Base-by-base conservation (phyloP, 768 basidiomycete species). In the Heimioporus sp. region DNA sequence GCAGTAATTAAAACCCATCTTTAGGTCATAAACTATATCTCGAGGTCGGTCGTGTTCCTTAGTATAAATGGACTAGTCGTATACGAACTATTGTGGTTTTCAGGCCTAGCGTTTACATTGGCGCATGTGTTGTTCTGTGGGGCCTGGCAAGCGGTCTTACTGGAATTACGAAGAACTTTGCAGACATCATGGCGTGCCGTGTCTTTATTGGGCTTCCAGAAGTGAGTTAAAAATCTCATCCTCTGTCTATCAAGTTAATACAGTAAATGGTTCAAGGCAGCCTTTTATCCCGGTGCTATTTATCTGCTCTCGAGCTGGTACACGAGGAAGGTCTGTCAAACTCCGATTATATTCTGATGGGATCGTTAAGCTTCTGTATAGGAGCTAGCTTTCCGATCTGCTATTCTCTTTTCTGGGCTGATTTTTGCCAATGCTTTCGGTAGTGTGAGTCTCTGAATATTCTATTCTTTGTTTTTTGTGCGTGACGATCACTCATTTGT, bases 361-460 rank as follows among this genome's bases (percentile, higher is more conserved):
- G 2, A 34, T 20, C 7, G 6, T 49, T 32, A 20, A 3, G 11
- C 45, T 31, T 38, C 24, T 31, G 0, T 35, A 2, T 35, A 85
- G 82, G 84, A 87, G 70, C 68, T 86, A 16, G 80, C 83, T 2
- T 80, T 87, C 49, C 78, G 85, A 36, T 79, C 79, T 11, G 81
- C 82, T 2, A 73, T 86, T 41, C 71, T 88, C 5, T 85, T 79
- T 59, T 72, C 74, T 2, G 84, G 83, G 8, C 61, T 81, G 15
- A 72, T 86, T 10, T 71, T 85, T 37, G 81, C 84, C 3, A 82
- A 82, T 64, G 85, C 86, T 4, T 85, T 87, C 59, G 85, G 86
- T 43, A 73, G 78, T 48, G 85, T 86, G 50, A 63, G 81, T 19
- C 44, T 34, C 24, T 30, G 41, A 16, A 28, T 36, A 10, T 36